These are phyloP conservation scores for Pontederia crassipes DNA, from an alignment of 176 grass and related monocot genomes.

Conservation along the genomic window DNA sequence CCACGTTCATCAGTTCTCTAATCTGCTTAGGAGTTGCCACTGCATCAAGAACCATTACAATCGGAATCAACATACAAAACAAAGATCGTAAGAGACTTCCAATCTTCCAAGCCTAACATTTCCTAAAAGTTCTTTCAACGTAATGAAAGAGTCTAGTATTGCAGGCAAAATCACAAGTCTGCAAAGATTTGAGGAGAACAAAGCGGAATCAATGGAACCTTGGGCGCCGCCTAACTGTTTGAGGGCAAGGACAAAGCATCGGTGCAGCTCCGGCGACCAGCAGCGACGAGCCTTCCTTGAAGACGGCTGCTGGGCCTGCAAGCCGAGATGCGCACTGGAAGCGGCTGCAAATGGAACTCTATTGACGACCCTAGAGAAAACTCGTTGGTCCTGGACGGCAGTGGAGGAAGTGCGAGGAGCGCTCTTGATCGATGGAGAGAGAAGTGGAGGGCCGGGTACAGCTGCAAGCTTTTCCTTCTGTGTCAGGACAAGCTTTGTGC, in stretches of 20 bases:
- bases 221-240: slow-evolving; percentile 69
- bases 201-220: slow-evolving; percentile 26
- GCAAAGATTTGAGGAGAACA: no score
- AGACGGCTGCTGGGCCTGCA: slow-evolving; percentile 29
- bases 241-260: slow-evolving; percentile 58
- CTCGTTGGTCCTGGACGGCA: slow-evolving; percentile 6
- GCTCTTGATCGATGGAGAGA: slow-evolving; percentile 4
- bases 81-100: no score
- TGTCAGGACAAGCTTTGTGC: slow-evolving; percentile 3
- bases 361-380: slow-evolving; percentile 2
- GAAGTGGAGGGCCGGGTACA: slow-evolving; percentile 19
- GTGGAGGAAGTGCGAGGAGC: slow-evolving; percentile 8
- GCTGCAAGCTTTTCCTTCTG: slow-evolving; percentile 21
- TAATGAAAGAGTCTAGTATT: no score
- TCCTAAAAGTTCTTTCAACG: no score
- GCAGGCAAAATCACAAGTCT: no score
- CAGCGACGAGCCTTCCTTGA: slow-evolving; percentile 78
- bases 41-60: slow-evolving; percentile 25
- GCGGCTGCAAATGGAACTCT: slow-evolving; percentile 6
- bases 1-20: slow-evolving; percentile 94
- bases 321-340: slow-evolving; percentile 8
- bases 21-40: slow-evolving; percentile 96
- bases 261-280: slow-evolving; percentile 95
- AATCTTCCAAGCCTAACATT: no score
- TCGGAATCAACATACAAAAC: neutral